Percentiles rank a stretch among this genome's conserved stretches.
Evolutionary conservation across 1,284 basidiomycete genomes (phyloP).

Genomic region (Trametes versicolor): DNA sequence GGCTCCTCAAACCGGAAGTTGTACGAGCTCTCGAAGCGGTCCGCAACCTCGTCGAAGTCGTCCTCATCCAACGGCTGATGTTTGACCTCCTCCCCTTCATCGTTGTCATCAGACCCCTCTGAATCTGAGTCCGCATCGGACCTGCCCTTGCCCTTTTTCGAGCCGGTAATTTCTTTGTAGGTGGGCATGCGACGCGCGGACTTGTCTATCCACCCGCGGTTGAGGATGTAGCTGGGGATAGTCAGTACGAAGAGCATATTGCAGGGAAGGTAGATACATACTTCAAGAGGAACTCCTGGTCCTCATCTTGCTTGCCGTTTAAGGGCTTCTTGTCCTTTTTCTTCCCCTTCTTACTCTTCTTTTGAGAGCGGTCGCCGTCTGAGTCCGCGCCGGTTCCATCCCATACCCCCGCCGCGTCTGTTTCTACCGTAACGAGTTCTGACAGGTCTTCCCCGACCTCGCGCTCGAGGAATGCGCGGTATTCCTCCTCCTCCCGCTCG

Average conservation of each 20-base stretch:
- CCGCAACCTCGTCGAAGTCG: constrained; percentile 78
- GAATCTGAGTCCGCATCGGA: constrained; percentile 39
- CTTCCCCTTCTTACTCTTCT: constrained; percentile 46
- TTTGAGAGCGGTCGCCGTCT: constrained; percentile 39
- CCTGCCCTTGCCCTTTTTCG: constrained; percentile 52
- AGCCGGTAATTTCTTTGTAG: constrained; percentile 78
- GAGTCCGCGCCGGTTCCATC: constrained; percentile 46
- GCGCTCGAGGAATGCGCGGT: constrained; percentile 81
- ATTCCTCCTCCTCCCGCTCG: constrained; percentile 82
- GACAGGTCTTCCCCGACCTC: constrained; percentile 85
- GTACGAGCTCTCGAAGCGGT: constrained; percentile 85
- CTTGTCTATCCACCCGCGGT: constrained; percentile 94
- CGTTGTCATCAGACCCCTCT: constrained; percentile 34
- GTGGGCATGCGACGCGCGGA: constrained; percentile 79
- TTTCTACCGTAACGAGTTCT: constrained; percentile 62
- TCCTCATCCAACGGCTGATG: constrained; percentile 58
- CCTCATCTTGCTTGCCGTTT: constrained; percentile 64
- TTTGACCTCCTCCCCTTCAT: constrained; percentile 48
- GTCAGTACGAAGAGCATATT: not conserved
- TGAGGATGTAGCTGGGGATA: constrained; percentile 84
- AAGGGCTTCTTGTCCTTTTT: constrained; percentile 48
- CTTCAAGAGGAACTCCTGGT: constrained; percentile 93
- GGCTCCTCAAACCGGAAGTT: constrained; percentile 96
- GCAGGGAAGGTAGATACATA: constrained; percentile 47
- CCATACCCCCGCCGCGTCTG: constrained; percentile 35